Percentiles rank a stretch among this genome's conserved stretches.
Evolutionary conservation across 352 stramenopile genomes (phyloP).

Genomic region (Phytophthora chlamydospora): DNA sequence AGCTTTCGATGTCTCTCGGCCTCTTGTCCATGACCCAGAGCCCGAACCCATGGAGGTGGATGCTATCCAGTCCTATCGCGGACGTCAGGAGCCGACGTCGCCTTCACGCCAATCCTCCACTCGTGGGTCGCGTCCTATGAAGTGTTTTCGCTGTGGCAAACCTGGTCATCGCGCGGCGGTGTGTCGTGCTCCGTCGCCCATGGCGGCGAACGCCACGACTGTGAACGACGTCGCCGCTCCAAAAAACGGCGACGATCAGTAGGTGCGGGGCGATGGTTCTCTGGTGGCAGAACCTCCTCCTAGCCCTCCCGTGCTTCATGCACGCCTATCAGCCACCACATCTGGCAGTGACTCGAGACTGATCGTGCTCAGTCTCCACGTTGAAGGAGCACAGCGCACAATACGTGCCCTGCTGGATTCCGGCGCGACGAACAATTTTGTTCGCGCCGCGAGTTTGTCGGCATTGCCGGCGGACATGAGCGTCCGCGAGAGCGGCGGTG

Average conservation of each 20-base stretch:
- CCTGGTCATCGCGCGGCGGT: slow-evolving; percentile 18
- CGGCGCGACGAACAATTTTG: slow-evolving; percentile 36
- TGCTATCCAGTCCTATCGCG: slow-evolving; percentile 5
- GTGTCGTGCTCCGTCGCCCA: slow-evolving; percentile 16
- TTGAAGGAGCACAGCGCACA: slow-evolving; percentile 7
- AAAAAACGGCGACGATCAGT: slow-evolving; percentile 23
- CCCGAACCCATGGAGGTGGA: slow-evolving; percentile 25
- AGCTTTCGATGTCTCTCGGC: background rate
- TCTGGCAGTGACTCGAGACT: slow-evolving; percentile 16
- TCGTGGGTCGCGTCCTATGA: background rate
- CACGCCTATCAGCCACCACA: slow-evolving; percentile 22
- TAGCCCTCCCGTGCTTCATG: slow-evolving; percentile 12
- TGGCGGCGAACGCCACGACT: background rate
- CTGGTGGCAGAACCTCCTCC: slow-evolving; percentile 10
- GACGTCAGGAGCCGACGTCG: background rate
- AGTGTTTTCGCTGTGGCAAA: slow-evolving; percentile 11
- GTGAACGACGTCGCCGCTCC: background rate
- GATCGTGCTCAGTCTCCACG: slow-evolving; percentile 23
- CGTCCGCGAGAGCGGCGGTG: slow-evolving; percentile 5
- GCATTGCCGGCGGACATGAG: slow-evolving; percentile 18
- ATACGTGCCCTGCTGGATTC: slow-evolving; percentile 27
- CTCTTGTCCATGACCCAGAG: background rate
- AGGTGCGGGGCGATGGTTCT: slow-evolving; percentile 11
- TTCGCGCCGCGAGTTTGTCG: slow-evolving; percentile 15
- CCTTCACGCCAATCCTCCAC: background rate